phyloP scores from a whole-genome alignment of 176 grass and related monocot genomes.

The Cymbopogon citratus region DNA sequence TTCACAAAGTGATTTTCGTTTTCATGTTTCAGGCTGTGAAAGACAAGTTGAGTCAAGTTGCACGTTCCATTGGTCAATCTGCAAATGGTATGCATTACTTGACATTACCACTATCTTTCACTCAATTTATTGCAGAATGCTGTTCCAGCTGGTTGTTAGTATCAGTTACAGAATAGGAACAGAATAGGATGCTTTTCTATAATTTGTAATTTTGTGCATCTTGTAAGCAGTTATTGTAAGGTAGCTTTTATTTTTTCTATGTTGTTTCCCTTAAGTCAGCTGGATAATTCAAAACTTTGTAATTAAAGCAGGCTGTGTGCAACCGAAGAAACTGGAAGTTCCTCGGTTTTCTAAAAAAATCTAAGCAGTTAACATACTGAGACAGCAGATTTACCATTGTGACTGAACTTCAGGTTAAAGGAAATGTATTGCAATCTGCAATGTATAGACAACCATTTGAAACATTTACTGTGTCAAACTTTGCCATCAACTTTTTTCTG shows the following conservation, averaged over 20 bases:
- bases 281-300: background rate
- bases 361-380: background rate
- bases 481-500: background rate
- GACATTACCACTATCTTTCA: background rate
- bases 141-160: background rate
- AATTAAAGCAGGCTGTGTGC: background rate
- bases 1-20: slow-evolving; percentile 6
- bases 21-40: slow-evolving; percentile 59
- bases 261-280: background rate
- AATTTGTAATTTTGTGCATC: background rate
- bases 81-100: slow-evolving; percentile 49
- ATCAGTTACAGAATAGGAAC: slow-evolving; percentile 4
- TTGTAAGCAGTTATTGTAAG: background rate
- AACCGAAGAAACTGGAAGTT: background rate
- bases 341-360: background rate
- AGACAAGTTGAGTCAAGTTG: slow-evolving; percentile 87
- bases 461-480: background rate
- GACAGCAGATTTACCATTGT: background rate
- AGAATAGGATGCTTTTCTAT: background rate
- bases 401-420: background rate
- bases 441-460: background rate
- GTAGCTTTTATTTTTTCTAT: background rate
- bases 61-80: slow-evolving; percentile 68
- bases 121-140: background rate
- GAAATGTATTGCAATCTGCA: background rate